Evolutionary conservation across 129 eudicot genomes (phyloP).

Genomic region (Flaveria robusta): DNA sequence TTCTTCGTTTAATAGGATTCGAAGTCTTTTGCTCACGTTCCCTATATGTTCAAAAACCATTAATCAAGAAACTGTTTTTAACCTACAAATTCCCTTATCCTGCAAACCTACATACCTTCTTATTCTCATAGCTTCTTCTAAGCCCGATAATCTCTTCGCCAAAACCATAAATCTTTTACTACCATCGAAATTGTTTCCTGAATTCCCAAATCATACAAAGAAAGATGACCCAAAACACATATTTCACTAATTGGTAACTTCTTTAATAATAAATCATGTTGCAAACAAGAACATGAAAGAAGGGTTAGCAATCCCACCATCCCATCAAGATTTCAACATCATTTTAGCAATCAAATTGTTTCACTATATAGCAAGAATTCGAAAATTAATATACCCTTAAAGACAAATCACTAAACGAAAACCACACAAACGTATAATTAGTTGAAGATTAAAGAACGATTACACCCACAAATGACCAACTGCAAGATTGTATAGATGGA

Average conservation of each 20-base stretch:
- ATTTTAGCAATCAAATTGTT: neutral
- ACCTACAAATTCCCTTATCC: neutral
- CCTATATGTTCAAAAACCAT: conserved; percentile 39
- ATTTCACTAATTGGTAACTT: conserved; percentile 3
- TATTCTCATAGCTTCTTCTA: conserved; percentile 88
- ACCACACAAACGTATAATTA: neutral
- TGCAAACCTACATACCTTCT: conserved; percentile 48
- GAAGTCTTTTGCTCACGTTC: conserved; percentile 64
- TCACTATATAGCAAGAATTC: neutral
- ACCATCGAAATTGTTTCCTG: conserved; percentile 27
- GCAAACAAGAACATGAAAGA: neutral
- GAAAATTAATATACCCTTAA: neutral
- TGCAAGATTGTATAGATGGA: neutral
- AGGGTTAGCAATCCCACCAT: neutral
- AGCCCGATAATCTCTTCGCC: conserved; percentile 66
- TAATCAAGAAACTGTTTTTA: neutral
- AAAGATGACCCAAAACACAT: conserved; percentile 21
- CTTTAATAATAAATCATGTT: neutral
- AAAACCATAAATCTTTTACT: conserved; percentile 50
- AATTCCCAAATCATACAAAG: conserved; percentile 17
- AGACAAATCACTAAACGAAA: neutral
- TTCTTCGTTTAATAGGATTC: conserved; percentile 45
- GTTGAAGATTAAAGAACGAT: neutral
- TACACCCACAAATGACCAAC: conserved; percentile 27
- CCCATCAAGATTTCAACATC: neutral